Percentiles rank a stretch among this genome's conserved stretches.
Conservation (phyloP, 139 green algal genomes). For the Mesotaenium endlicherianum region DNA sequence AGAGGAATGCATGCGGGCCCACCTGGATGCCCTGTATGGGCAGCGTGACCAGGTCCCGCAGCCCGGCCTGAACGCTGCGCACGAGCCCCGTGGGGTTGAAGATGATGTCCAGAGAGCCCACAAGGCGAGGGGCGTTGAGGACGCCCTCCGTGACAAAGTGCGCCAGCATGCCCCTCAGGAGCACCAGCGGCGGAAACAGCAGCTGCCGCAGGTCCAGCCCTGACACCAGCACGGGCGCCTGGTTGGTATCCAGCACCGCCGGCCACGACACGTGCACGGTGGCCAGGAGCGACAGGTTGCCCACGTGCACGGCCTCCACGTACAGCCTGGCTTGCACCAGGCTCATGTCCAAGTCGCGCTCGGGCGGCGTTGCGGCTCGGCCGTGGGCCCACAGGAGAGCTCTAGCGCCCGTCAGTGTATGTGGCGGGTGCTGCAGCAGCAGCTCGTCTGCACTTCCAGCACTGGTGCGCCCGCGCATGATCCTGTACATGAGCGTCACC, state of each 20-base stretch:
- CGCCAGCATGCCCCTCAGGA: conserved; percentile 54
- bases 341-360: neutral
- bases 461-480: too few relatives aligned
- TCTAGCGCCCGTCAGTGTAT: too few relatives aligned
- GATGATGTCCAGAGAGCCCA: conserved; percentile 68
- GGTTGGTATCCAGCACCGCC: conserved; percentile 25
- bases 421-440: too few relatives aligned
- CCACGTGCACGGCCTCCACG: neutral
- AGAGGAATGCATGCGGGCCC: conserved; percentile 57
- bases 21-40: conserved; percentile 56
- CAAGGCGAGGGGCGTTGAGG: conserved; percentile 60
- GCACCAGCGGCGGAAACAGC: conserved; percentile 55
- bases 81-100: conserved; percentile 70
- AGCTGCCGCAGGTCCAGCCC: conserved; percentile 5
- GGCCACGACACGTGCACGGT: conserved; percentile 28
- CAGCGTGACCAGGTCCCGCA: conserved; percentile 59
- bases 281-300: neutral
- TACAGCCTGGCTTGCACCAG: neutral
- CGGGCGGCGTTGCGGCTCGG: too few relatives aligned
- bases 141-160: conserved; percentile 64
- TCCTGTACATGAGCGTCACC: too few relatives aligned
- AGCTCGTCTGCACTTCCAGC: too few relatives aligned
- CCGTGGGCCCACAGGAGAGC: too few relatives aligned
- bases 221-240: conserved; percentile 22
- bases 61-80: conserved; percentile 50